Evolutionary conservation across 331 rosid genomes (phyloP).

Genomic region (Acacia pycnantha): DNA sequence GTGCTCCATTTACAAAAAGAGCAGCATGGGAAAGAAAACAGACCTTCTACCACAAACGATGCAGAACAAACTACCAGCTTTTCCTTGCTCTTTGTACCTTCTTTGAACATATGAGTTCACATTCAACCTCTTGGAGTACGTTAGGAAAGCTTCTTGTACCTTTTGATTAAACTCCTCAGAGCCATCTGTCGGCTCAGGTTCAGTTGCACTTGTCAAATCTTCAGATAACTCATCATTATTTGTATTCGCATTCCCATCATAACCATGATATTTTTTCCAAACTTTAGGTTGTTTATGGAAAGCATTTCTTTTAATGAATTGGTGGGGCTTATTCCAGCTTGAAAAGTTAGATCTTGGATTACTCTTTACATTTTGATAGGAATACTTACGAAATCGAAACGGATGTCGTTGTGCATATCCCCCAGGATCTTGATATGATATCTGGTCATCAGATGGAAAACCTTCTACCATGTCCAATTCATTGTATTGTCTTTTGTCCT

Average conservation of each 20-base stretch:
- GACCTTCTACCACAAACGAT: slow-evolving; percentile 93
- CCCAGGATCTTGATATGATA: slow-evolving; percentile 44
- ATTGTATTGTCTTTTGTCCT: slow-evolving; percentile 45
- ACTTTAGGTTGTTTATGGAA: slow-evolving; percentile 51
- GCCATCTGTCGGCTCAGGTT: slow-evolving; percentile 63
- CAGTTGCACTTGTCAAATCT: slow-evolving; percentile 49
- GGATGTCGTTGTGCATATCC: slow-evolving; percentile 39
- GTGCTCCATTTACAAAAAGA: slow-evolving; percentile 44
- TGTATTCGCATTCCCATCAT: slow-evolving; percentile 42
- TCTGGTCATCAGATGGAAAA: slow-evolving; percentile 54
- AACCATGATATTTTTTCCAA: slow-evolving; percentile 68
- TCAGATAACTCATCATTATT: slow-evolving; percentile 59
- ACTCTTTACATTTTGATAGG: slow-evolving; percentile 51
- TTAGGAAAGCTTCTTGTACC: slow-evolving; percentile 74
- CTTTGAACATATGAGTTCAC: slow-evolving; percentile 53
- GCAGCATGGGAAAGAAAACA: slow-evolving; percentile 63
- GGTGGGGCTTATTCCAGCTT: slow-evolving; percentile 54
- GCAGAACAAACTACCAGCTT: slow-evolving; percentile 90
- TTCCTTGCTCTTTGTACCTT: slow-evolving; percentile 88
- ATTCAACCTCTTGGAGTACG: slow-evolving; percentile 74
- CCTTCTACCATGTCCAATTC: slow-evolving; percentile 39
- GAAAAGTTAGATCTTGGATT: slow-evolving; percentile 54
- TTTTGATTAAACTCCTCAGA: slow-evolving; percentile 77
- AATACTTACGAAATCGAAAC: slow-evolving; percentile 42
- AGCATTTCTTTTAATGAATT: slow-evolving; percentile 51